Percentiles rank a stretch among this genome's conserved stretches.
Evolutionary conservation across 495 filamentous ascomycete genomes (phyloP).

Genomic region (Entonaema liquescens): DNA sequence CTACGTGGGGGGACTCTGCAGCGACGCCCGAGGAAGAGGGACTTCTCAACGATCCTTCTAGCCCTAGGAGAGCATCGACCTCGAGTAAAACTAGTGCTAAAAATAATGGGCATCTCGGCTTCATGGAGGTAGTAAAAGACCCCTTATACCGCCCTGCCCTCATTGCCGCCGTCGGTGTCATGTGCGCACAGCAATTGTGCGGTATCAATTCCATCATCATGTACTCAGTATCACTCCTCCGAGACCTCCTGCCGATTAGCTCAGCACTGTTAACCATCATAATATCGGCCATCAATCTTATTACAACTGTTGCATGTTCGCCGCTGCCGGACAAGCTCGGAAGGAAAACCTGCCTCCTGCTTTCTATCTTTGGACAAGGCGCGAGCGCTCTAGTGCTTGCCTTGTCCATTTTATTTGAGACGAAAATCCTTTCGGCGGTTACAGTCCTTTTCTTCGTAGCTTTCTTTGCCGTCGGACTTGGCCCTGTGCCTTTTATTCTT

Average conservation of each 20-base stretch:
- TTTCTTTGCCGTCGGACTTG: slow-evolving; percentile 89
- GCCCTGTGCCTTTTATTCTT: slow-evolving; percentile 93
- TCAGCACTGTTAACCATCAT: slow-evolving; percentile 83
- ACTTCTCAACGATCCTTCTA: slow-evolving; percentile 51
- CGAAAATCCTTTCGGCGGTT: slow-evolving; percentile 78
- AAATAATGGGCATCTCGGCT: slow-evolving; percentile 64
- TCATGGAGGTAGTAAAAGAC: slow-evolving; percentile 70
- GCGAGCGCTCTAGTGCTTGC: slow-evolving; percentile 76
- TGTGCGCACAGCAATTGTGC: slow-evolving; percentile 90
- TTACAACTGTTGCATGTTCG: slow-evolving; percentile 81
- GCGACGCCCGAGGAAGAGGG: slow-evolving; percentile 57
- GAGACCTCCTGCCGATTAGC: slow-evolving; percentile 75
- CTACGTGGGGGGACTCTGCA: slow-evolving; percentile 63
- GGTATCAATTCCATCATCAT: slow-evolving; percentile 98
- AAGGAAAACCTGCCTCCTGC: slow-evolving; percentile 81
- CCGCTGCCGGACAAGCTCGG: slow-evolving; percentile 86
- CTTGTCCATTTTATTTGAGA: slow-evolving; percentile 71
- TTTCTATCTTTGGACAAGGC: slow-evolving; percentile 86
- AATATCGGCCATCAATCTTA: slow-evolving; percentile 85
- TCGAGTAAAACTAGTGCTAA: slow-evolving; percentile 53
- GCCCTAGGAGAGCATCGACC: slow-evolving; percentile 47
- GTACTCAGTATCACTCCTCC: slow-evolving; percentile 92
- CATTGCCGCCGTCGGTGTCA: slow-evolving; percentile 85
- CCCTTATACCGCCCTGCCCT: slow-evolving; percentile 77
- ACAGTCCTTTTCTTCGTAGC: slow-evolving; percentile 85